Conservation (phyloP, 2,329 filamentous ascomycete species). For the Xylaria sp. region DNA sequence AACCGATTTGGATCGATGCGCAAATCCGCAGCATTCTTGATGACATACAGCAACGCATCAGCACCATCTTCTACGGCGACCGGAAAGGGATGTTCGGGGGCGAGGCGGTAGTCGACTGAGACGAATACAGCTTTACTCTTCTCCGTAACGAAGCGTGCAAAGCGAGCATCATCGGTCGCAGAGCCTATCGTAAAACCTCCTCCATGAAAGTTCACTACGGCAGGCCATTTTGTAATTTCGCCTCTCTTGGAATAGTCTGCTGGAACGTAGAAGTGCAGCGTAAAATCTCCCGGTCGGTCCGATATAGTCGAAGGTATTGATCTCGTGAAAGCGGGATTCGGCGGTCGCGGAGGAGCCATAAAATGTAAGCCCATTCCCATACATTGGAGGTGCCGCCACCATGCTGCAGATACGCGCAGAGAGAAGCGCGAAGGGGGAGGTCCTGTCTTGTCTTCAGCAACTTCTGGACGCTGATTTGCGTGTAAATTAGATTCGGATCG, state of each 20-base stretch:
- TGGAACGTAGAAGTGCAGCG: conserved; percentile 58
- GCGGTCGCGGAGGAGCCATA: conserved; percentile 69
- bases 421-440: conserved; percentile 63
- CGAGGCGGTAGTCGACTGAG: conserved; percentile 75
- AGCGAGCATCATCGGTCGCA: conserved; percentile 72
- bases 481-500: conserved; percentile 27
- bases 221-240: conserved; percentile 55
- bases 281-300: conserved; percentile 50
- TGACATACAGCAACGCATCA: conserved; percentile 71
- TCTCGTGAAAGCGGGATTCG: conserved; percentile 68
- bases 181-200: conserved; percentile 74
- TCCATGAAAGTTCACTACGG: conserved; percentile 74
- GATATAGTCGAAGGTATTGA: conserved; percentile 61
- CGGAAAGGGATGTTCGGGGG: conserved; percentile 72
- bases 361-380: conserved; percentile 77
- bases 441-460: conserved; percentile 44
- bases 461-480: conserved; percentile 39
- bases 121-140: conserved; percentile 68
- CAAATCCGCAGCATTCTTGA: conserved; percentile 65
- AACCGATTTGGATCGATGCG: conserved; percentile 67
- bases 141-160: conserved; percentile 65
- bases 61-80: conserved; percentile 73
- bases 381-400: conserved; percentile 75
- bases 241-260: conserved; percentile 50
- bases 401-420: conserved; percentile 70